These are phyloP conservation scores for Cucumis melo DNA, from an alignment of 306 rosid genomes.

Conservation along the genomic window DNA sequence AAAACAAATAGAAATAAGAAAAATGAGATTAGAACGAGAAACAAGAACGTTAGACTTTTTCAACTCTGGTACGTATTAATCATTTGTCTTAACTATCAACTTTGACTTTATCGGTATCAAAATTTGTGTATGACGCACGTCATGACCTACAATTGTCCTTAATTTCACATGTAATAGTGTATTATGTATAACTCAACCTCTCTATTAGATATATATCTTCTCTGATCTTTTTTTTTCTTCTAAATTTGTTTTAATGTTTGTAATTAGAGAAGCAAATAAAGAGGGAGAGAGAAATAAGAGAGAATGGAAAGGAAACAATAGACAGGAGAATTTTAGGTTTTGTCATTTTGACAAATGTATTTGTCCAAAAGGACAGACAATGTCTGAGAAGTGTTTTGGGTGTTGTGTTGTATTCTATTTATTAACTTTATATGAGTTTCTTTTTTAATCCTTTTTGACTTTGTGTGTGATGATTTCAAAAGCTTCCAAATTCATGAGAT, in stretches of 20 bases:
- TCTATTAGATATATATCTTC: too few relatives aligned
- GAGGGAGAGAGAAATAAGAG: neutral
- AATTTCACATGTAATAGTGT: too few relatives aligned
- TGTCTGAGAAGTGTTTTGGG: neutral
- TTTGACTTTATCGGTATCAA: too few relatives aligned
- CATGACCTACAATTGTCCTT: too few relatives aligned
- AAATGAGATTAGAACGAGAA: too few relatives aligned
- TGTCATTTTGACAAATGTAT: neutral
- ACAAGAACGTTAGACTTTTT: too few relatives aligned
- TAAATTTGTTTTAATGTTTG: neutral
- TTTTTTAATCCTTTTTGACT: neutral
- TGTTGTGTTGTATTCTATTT: neutral
- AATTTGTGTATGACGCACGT: too few relatives aligned
- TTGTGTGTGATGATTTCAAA: neutral
- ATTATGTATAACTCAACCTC: neutral
- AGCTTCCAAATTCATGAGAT: neutral
- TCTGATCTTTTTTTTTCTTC: neutral
- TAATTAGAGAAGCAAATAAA: neutral
- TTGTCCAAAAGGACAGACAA: neutral
- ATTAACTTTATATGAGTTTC: neutral
- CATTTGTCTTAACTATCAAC: too few relatives aligned
- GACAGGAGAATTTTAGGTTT: neutral
- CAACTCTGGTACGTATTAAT: too few relatives aligned
- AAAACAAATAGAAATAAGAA: too few relatives aligned
- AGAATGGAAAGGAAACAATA: neutral